A percentile compares a stretch with the other conserved stretches of the same genome.
phyloP scores from a whole-genome alignment of 2,329 filamentous ascomycete species.

The Venturia nashicola region DNA sequence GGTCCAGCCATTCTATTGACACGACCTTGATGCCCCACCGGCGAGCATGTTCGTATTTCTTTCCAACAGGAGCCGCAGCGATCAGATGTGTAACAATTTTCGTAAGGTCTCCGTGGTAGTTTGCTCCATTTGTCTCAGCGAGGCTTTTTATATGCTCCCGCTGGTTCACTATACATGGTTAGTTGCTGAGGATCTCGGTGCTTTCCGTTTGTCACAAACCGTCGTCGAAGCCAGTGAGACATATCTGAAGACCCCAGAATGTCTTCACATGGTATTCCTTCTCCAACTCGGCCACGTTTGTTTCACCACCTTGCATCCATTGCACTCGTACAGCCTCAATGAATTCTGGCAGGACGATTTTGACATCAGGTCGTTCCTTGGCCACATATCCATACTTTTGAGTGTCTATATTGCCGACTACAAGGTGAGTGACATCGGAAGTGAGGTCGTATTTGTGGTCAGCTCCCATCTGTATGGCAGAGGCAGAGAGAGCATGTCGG shows the following conservation, averaged over 20 bases:
- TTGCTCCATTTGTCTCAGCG: slow-evolving; percentile 60
- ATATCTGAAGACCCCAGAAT: slow-evolving; percentile 51
- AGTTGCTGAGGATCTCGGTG: neutral
- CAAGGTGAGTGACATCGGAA: slow-evolving; percentile 87
- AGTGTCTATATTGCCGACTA: slow-evolving; percentile 79
- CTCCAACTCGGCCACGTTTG: slow-evolving; percentile 62
- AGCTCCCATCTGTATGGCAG: slow-evolving; percentile 72
- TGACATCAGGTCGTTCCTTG: slow-evolving; percentile 74
- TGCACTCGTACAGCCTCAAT: slow-evolving; percentile 64
- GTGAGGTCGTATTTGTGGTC: slow-evolving; percentile 82
- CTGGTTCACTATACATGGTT: slow-evolving; percentile 21
- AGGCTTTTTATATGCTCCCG: slow-evolving; percentile 58
- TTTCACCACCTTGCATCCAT: slow-evolving; percentile 70
- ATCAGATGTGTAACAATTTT: slow-evolving; percentile 84
- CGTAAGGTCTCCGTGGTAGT: slow-evolving; percentile 79
- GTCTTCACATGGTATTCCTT: slow-evolving; percentile 49
- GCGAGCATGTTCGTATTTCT: slow-evolving; percentile 82
- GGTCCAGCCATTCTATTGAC: slow-evolving; percentile 70
- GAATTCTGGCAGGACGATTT: slow-evolving; percentile 72
- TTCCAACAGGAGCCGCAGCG: slow-evolving; percentile 63
- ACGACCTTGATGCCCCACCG: slow-evolving; percentile 73
- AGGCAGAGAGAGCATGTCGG: slow-evolving; percentile 42
- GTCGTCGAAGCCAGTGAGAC: slow-evolving; percentile 54
- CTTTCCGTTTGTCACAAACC: slow-evolving; percentile 38
- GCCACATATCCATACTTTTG: slow-evolving; percentile 95